Base-by-base conservation (phyloP, 306 rosid species). In the Senna siamea region DNA sequence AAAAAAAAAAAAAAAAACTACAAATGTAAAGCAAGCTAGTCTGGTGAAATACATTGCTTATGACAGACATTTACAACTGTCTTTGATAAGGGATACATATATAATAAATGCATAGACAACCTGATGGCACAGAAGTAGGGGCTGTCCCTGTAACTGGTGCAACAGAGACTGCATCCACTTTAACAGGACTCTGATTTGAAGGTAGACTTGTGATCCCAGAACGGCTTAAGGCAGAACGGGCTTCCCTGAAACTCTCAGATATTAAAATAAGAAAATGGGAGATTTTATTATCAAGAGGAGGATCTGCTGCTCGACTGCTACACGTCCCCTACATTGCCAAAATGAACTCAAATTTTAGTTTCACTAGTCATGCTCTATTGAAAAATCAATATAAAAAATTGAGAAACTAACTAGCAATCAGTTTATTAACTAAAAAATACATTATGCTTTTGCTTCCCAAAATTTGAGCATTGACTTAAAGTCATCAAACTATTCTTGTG, bases 231-330 rank as follows among this genome's bases (percentile, higher is more conserved):
- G 89, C 91, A 80, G 84, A 77, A 51, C 89, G 80, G 63, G 93
- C 98, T 79, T 95, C 99, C 88, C 87, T 79, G 82, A 95, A 92
- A 82, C 78, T 83, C 79, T 95, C 99, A 20, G 99, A 89, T 74
- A 95, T 76, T 63, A 95, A 86, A 83, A 95, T 72, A 80, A 95
- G 90, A 84, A 79, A 88, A 74, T 85, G 85, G 43, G 87, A 73
- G 18, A 72, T 80, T 80, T 95, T 90, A 15, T 69, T 86, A 70
- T 92, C 99, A 37, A 85, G 58, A n/a, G 92, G 85, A 56, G 90
- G 89, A 80, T 92, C 99, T 15, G 77, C 89, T 15, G 83, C 84
- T 54, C 90, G 79, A 10, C 69, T 81, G 74, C 83, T 92, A 76
- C 87, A 89, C 80, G 88, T 92, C 77, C 96, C 99, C 98, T 95